Base-by-base conservation (phyloP, 2,329 filamentous ascomycete species). In the Botrytis pseudocinerea region DNA sequence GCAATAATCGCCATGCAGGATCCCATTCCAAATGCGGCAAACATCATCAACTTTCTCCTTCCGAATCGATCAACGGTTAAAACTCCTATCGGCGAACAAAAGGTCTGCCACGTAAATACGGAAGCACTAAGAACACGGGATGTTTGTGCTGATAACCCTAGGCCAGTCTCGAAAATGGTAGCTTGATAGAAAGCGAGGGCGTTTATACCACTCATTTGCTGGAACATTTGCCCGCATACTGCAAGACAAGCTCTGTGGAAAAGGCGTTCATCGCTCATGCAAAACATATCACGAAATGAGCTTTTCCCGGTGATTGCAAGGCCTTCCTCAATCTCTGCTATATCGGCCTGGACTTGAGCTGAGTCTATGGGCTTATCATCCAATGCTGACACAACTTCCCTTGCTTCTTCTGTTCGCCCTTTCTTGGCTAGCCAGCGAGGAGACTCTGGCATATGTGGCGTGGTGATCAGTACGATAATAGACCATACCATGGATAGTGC, bases 11-110 rank as follows among this genome's bases (percentile, higher is more conserved):
- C 86, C 91, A 93, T 93, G 63, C 88, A 90, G 3, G 85, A 79
- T 35, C 88, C 88, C 84, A 90, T 90, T 0, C 89, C 89, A 44
- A 87, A 82, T 0, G 89, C 88, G 68, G 91, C 91, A 75, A 93
- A 88, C 28, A 94, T 82, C 90, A 94, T 93, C 74, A 94, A 86
- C 78, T 88, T 87, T 28, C 92, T 87, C 42, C 92, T 89, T 18
- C 91, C 91, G 5, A 91, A 87, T 2, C 87, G 86, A 80, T 86
- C 85, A 69, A 86, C 85, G 2, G 82, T 80, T 25, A 81, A 81
- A 6, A 84, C 76, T 1, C 83, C 82, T 12, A 84, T 77, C 44
- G 81, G 81, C 18, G 65, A 73, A 57, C 60, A 63, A 42, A 70
- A 8, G 5, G 71, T 72, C 51, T 72, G 70, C 70, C 70, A 72